Evolutionary conservation across 73 alveolate genomes (phyloP).

Genomic region (Uronychia binucleata): DNA sequence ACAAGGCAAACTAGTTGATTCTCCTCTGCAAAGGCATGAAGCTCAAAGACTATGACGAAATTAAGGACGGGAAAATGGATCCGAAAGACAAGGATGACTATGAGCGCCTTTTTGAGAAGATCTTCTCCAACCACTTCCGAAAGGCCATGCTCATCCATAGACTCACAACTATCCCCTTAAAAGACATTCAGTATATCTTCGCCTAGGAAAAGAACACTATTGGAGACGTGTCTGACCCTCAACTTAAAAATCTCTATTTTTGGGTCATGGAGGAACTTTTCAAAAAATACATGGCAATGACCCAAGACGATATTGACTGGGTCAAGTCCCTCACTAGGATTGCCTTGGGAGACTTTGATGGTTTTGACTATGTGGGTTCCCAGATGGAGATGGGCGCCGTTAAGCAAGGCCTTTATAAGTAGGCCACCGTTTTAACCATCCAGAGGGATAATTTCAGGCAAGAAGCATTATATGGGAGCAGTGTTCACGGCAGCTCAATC

Average conservation of each 20-base stretch:
- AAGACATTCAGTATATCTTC: background rate
- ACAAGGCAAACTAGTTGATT: background rate
- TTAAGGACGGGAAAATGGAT: background rate
- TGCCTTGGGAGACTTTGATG: background rate
- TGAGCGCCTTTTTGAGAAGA: background rate
- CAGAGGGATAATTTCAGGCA: background rate
- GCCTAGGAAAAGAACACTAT: background rate
- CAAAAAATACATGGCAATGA: background rate
- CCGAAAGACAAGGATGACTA: background rate
- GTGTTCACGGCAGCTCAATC: background rate
- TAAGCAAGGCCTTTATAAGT: background rate
- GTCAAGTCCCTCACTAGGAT: background rate
- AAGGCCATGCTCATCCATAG: background rate
- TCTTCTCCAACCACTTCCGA: background rate
- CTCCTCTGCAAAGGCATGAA: background rate
- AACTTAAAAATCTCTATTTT: background rate
- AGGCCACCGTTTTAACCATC: background rate
- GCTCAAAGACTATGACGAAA: background rate
- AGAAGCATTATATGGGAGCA: background rate
- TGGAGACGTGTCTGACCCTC: background rate
- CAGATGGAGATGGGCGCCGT: background rate
- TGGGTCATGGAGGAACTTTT: background rate
- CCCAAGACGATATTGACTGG: background rate
- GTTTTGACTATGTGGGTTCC: background rate
- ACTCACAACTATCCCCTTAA: background rate